Evolutionary conservation across 2,329 filamentous ascomycete species (phyloP).

Genomic region (Aspergillus costaricaensis): DNA sequence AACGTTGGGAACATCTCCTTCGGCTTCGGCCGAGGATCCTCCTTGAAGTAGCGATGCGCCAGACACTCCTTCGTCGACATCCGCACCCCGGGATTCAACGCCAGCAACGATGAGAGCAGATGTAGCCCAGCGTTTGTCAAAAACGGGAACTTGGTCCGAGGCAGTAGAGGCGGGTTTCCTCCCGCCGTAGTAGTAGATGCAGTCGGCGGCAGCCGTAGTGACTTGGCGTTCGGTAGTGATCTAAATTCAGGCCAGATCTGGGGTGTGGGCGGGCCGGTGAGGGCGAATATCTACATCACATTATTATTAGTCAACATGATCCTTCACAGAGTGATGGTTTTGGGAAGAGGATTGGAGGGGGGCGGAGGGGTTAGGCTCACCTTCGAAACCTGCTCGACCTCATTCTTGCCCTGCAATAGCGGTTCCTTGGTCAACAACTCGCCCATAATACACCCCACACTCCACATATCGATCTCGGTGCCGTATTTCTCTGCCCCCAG

Average conservation of each 20-base stretch:
- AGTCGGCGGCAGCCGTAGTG: conserved; percentile 65
- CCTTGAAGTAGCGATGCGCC: conserved; percentile 78
- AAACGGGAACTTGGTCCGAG: conserved; percentile 78
- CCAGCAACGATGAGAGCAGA: conserved; percentile 69
- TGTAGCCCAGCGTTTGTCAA: conserved; percentile 73
- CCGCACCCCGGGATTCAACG: conserved; percentile 71
- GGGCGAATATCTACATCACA: conserved; percentile 68
- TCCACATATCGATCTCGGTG: conserved; percentile 87
- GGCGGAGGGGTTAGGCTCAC: conserved; percentile 31
- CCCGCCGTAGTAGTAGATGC: conserved; percentile 35
- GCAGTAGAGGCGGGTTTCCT: conserved; percentile 49
- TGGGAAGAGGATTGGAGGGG: not conserved
- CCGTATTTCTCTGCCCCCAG: conserved; percentile 77
- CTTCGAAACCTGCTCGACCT: conserved; percentile 83
- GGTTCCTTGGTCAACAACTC: conserved; percentile 84
- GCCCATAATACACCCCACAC: conserved; percentile 90
- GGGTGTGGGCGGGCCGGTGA: conserved; percentile 83
- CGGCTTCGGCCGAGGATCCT: conserved; percentile 86
- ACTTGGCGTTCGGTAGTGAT: conserved; percentile 81
- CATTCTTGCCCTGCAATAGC: conserved; percentile 83
- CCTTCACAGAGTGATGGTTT: no score
- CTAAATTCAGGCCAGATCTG: conserved; percentile 84
- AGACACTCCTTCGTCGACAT: conserved; percentile 75
- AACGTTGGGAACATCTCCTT: conserved; percentile 96
- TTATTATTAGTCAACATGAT: conserved; percentile 3